Evolutionary conservation across 192 early-diverging fungal species (phyloP).

Genomic region (Haplosporangium gracile): DNA sequence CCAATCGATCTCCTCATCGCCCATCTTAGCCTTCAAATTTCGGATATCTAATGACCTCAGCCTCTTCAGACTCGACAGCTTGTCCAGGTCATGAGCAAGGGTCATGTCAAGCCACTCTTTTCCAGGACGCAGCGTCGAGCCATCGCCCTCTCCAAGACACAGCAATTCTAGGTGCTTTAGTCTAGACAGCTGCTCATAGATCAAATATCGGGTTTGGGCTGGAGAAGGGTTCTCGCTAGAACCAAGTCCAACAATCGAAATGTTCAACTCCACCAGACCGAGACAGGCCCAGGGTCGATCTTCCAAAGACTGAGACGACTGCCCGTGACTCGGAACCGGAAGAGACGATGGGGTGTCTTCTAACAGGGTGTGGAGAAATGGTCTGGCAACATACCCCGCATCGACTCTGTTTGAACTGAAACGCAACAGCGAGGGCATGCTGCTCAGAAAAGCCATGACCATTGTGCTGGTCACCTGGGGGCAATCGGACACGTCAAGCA

Average conservation of each 20-base stretch:
- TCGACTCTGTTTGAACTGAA: constrained; percentile 7
- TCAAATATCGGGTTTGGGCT: background rate
- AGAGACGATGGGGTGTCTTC: background rate
- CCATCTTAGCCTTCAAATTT: background rate
- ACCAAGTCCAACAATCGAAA: background rate
- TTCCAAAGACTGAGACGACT: background rate
- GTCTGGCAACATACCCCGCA: background rate
- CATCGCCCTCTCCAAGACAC: background rate
- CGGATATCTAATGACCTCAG: background rate
- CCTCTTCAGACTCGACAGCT: background rate
- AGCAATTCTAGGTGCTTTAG: background rate
- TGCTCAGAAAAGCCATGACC: background rate
- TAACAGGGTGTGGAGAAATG: background rate
- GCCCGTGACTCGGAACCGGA: background rate
- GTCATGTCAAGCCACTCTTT: background rate
- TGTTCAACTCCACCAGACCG: background rate
- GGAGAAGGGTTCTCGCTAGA: background rate
- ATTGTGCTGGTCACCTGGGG: background rate
- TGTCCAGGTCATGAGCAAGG: background rate
- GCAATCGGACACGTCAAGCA: constrained; percentile 20
- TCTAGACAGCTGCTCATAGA: background rate
- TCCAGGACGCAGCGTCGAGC: background rate
- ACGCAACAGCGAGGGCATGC: constrained; percentile 1
- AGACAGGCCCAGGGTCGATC: background rate
- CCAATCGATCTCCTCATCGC: background rate